Base-by-base conservation (phyloP, 352 stramenopile species). In the Pythium myriotylum region DNA sequence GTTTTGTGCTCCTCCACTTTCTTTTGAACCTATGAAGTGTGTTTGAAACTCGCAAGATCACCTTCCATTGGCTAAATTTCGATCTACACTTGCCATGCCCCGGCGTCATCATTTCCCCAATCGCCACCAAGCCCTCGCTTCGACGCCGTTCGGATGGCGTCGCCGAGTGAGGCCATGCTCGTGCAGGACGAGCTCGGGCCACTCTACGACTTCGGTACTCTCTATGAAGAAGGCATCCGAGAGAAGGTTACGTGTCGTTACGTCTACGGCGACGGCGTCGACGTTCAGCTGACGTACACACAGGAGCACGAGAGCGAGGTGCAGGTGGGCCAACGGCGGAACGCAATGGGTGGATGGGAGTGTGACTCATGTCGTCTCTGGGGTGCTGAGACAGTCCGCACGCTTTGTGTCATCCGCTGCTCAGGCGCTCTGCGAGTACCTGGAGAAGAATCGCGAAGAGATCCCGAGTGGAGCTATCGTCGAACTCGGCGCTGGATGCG, bases 401-500 rank as follows among this genome's bases (percentile, higher is more conserved):
- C 80, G 83, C 52, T 89, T 86, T 59, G 79, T 92, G 48, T 89
- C 81, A 74, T 76, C 79, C 10, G 84, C 84, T 10, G 81, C 84
- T 1, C 79, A 81, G 3, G 77, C 81, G 42, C 67, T 92, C 8
- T 90, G 81, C 67, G 67, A 77, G 54, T 90, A 91, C 58, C 58
- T 92, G 58, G 69, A 77, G 27, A 41, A 60, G 46, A 65, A 89
- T 47, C 69, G 69, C 1, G 67, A 79, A 16, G 46, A 62, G 24
- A 84, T 92, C 35, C 79, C 83, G 8, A 54, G 61, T 6, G 76
- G 81, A 16, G 84, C 70, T 22, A 71, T 92, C 57, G 77, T 92
- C 39, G 83, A 92, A 56, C 61, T 92, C 2, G 83, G 83, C 40
- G 81, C 83, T 10, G 83, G 83, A 2, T 92, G 77, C 33, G 83